Evolutionary conservation across 2,329 filamentous ascomycete species (phyloP).

Genomic region (Fusarium odoratissimum): DNA sequence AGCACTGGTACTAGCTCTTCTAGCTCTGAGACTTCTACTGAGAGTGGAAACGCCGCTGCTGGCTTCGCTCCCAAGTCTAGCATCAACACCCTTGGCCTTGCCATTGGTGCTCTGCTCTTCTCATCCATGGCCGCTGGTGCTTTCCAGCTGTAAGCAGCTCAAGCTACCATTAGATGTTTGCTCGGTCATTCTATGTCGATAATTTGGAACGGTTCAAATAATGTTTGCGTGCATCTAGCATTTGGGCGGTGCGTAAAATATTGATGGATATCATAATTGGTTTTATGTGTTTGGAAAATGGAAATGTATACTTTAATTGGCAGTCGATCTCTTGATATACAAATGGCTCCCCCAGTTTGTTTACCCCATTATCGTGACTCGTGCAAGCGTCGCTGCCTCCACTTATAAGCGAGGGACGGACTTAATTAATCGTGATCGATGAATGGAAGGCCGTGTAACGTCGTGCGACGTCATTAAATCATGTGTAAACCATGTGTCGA

Average conservation of each 20-base stretch:
- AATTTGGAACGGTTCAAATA: conserved; percentile 21
- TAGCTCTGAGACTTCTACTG: conserved; percentile 22
- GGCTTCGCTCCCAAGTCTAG: conserved; percentile 38
- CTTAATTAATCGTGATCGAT: not conserved
- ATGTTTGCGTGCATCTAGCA: conserved; percentile 12
- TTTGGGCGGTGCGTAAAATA: not conserved
- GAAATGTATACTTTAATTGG: conserved; percentile 20
- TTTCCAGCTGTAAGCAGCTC: conserved; percentile 40
- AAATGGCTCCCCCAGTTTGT: not conserved
- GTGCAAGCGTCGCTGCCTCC: not conserved
- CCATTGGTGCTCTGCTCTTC: conserved; percentile 52
- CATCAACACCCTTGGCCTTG: conserved; percentile 49
- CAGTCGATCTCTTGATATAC: conserved; percentile 4
- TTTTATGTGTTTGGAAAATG: conserved; percentile 10
- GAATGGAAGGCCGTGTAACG: not conserved
- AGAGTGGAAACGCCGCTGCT: conserved; percentile 37
- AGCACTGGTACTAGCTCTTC: conserved; percentile 19
- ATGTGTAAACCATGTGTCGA: not conserved
- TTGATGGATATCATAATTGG: conserved; percentile 29
- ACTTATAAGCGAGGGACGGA: not conserved
- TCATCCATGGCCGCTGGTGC: conserved; percentile 47
- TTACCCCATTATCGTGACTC: conserved; percentile 39
- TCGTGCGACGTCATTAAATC: not conserved
- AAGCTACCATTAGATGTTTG: not conserved
- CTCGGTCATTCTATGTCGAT: conserved; percentile 1